Conservation (phyloP, 129 eudicot genomes). For the Lactuca saligna region DNA sequence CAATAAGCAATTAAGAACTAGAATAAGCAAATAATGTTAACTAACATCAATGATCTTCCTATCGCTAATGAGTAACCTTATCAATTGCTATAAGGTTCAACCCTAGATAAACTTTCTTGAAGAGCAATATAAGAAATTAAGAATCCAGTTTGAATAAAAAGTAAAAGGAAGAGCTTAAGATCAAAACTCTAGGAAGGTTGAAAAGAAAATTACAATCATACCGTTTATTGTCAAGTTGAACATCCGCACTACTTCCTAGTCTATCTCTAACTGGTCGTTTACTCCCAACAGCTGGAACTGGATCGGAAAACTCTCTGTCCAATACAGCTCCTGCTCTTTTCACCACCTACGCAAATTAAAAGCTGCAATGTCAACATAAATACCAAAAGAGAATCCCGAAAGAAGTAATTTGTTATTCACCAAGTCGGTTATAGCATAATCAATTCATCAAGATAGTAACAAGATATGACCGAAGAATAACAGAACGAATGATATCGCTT, state of each 20-base stretch:
- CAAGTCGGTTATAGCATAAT: background rate
- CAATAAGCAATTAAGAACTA: no score
- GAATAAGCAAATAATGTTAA: no score
- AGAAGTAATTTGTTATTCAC: background rate
- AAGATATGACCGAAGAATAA: background rate
- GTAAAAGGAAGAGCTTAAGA: background rate
- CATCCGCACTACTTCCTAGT: constrained; percentile 57
- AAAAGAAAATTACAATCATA: constrained; percentile 10
- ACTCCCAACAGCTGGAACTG: constrained; percentile 45
- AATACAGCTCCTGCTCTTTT: constrained; percentile 53
- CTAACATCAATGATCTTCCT: background rate
- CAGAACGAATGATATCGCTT: background rate
- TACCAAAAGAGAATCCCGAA: background rate
- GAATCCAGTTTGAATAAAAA: background rate
- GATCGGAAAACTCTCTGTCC: constrained; percentile 30
- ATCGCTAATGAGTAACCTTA: background rate
- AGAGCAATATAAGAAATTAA: constrained; percentile 10
- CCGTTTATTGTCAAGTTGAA: constrained; percentile 50
- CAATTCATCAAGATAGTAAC: background rate
- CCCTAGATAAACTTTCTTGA: background rate
- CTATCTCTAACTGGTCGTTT: constrained; percentile 79
- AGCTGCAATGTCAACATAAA: constrained; percentile 2
- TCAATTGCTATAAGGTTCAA: constrained; percentile 3
- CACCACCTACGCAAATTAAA: constrained; percentile 59
- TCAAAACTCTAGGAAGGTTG: background rate